Conservation (phyloP, 2,329 filamentous ascomycete species). For the Aspergillus luchuensis region DNA sequence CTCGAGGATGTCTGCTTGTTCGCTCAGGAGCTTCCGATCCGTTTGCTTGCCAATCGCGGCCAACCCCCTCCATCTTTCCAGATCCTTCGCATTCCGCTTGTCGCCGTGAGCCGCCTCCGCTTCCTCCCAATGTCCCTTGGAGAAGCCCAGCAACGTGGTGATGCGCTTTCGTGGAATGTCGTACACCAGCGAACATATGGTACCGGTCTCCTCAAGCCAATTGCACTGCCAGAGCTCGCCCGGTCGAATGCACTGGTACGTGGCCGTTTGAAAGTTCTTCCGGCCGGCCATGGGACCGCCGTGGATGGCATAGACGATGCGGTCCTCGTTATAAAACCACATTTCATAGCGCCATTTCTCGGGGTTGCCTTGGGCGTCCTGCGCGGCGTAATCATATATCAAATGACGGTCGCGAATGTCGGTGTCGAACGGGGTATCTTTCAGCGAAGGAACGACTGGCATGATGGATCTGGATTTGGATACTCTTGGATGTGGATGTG, state of each 20-base stretch:
- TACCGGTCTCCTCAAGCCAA: slow-evolving; percentile 64
- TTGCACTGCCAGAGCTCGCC: slow-evolving; percentile 63
- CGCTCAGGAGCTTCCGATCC: slow-evolving; percentile 55
- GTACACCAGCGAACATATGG: slow-evolving; percentile 58
- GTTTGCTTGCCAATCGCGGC: slow-evolving; percentile 54
- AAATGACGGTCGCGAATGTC: slow-evolving; percentile 59
- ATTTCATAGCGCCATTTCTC: slow-evolving; percentile 65
- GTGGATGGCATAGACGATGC: slow-evolving; percentile 62
- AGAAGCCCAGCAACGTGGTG: slow-evolving; percentile 57
- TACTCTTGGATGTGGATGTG: too few relatives aligned
- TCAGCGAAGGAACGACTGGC: slow-evolving; percentile 22
- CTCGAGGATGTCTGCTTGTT: slow-evolving; percentile 57
- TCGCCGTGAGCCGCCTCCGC: slow-evolving; percentile 56
- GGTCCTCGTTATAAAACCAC: slow-evolving; percentile 60
- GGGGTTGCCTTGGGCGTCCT: slow-evolving; percentile 51
- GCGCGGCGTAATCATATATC: slow-evolving; percentile 59
- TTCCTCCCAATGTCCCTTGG: slow-evolving; percentile 59
- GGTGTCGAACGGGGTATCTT: slow-evolving; percentile 46
- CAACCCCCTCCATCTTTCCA: slow-evolving; percentile 56
- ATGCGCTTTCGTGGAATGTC: slow-evolving; percentile 55
- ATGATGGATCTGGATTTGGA: slow-evolving; percentile 14
- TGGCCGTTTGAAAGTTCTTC: slow-evolving; percentile 56
- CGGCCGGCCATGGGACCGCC: slow-evolving; percentile 62
- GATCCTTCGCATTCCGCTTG: slow-evolving; percentile 55
- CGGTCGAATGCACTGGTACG: slow-evolving; percentile 60